Conservation (phyloP, 2,329 filamentous ascomycete genomes). For the Penicillium verrucosum region DNA sequence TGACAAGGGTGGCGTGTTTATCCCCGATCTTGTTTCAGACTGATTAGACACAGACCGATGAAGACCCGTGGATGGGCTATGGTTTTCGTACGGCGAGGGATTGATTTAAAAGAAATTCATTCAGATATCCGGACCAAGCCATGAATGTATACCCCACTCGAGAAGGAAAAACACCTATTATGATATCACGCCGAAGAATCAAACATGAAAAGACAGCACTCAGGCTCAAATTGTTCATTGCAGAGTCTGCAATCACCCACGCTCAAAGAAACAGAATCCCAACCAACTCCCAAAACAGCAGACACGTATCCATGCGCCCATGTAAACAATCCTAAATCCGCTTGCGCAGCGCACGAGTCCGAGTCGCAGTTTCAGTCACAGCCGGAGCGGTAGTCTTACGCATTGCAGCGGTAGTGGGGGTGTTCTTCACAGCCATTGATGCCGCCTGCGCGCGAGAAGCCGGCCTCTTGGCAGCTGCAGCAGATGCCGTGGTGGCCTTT, state of each 20-base stretch:
- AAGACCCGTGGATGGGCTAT: neutral
- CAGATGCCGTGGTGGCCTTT: conserved; percentile 29
- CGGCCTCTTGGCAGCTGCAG: conserved; percentile 32
- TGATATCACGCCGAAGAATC: neutral
- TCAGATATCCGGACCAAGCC: neutral
- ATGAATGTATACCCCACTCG: neutral
- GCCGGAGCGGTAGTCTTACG: conserved; percentile 34
- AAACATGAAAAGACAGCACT: neutral
- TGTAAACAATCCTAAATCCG: conserved; percentile 27
- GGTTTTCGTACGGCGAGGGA: neutral
- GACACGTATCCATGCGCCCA: neutral
- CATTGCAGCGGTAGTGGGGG: conserved; percentile 27
- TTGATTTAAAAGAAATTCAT: neutral
- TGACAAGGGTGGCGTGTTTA: neutral
- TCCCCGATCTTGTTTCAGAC: neutral
- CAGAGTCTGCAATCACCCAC: conserved; percentile 3
- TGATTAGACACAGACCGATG: neutral
- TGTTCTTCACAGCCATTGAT: conserved; percentile 36
- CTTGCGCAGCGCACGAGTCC: conserved; percentile 43
- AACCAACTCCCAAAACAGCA: conserved; percentile 4
- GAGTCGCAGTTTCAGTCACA: conserved; percentile 29
- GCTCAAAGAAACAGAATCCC: conserved; percentile 2
- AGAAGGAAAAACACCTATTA: neutral
- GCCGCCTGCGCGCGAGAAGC: conserved; percentile 31
- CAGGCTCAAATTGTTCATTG: conserved; percentile 2